phyloP scores from a whole-genome alignment of 2,329 filamentous ascomycete genomes.

The Chrysoporthe puriensis region DNA sequence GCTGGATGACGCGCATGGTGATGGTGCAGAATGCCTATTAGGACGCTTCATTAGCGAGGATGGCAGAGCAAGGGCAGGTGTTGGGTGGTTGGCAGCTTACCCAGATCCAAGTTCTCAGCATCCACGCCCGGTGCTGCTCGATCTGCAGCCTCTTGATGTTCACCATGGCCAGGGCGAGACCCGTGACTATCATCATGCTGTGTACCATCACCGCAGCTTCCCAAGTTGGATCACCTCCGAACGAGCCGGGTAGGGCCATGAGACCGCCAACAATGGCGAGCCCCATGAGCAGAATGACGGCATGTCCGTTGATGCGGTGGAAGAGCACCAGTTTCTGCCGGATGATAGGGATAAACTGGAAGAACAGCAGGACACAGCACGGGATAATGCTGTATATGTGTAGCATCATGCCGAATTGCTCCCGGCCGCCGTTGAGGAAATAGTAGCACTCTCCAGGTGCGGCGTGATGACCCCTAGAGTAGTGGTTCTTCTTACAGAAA shows the following conservation, averaged over 20 bases:
- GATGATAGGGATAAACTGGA: slow-evolving; percentile 54
- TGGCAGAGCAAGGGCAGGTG: no score
- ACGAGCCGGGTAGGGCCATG: slow-evolving; percentile 54
- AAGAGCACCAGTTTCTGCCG: slow-evolving; percentile 53
- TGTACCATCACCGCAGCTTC: slow-evolving; percentile 50
- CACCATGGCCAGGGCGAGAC: slow-evolving; percentile 52
- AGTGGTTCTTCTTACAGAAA: slow-evolving; percentile 38
- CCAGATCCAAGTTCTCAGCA: slow-evolving; percentile 59
- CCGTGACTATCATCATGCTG: slow-evolving; percentile 47
- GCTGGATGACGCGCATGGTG: slow-evolving; percentile 53
- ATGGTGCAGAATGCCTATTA: slow-evolving; percentile 53
- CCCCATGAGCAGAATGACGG: slow-evolving; percentile 52
- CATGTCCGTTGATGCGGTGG: slow-evolving; percentile 65
- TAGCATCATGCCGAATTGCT: slow-evolving; percentile 47
- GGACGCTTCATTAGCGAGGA: background rate
- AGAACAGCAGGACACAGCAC: slow-evolving; percentile 46
- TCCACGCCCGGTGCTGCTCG: slow-evolving; percentile 67
- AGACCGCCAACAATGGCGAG: slow-evolving; percentile 52
- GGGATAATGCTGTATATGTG: slow-evolving; percentile 53
- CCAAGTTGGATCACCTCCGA: slow-evolving; percentile 58
- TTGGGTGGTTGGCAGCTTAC: slow-evolving; percentile 32
- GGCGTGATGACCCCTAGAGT: slow-evolving; percentile 24
- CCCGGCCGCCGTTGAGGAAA: slow-evolving; percentile 28
- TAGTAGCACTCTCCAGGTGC: slow-evolving; percentile 28
- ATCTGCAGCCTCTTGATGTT: slow-evolving; percentile 65